These are phyloP conservation scores for Orbilia quercus DNA, from an alignment of 2,329 filamentous ascomycete genomes.

Conservation along the genomic window DNA sequence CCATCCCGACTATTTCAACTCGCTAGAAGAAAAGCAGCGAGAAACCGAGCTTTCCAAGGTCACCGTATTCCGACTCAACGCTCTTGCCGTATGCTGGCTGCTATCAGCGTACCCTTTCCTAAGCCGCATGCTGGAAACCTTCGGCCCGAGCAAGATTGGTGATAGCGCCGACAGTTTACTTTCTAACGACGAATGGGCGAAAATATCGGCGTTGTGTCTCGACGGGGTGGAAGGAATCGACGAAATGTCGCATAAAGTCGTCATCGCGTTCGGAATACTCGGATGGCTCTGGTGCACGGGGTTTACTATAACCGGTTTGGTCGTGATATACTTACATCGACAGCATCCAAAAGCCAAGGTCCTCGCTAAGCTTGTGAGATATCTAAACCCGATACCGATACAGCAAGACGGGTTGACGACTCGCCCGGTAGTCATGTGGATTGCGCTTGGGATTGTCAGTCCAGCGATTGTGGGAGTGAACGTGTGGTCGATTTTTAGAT, in stretches of 20 bases:
- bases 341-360: slow-evolving; percentile 6
- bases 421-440: not conserved
- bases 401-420: not conserved
- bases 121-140: slow-evolving; percentile 39
- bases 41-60: slow-evolving; percentile 2
- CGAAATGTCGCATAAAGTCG: not conserved
- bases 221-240: slow-evolving; percentile 12
- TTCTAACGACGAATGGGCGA: slow-evolving; percentile 18
- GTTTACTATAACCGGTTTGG: slow-evolving; percentile 6
- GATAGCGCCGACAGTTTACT: not conserved
- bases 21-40: not conserved
- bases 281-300: slow-evolving; percentile 35
- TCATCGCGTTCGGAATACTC: slow-evolving; percentile 16
- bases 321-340: slow-evolving; percentile 14
- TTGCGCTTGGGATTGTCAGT: slow-evolving; percentile 11
- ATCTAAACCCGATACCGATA: not conserved
- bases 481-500: slow-evolving; percentile 26
- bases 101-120: slow-evolving; percentile 34
- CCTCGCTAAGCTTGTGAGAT: not conserved
- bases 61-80: slow-evolving; percentile 9
- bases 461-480: slow-evolving; percentile 7
- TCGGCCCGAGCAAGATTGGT: slow-evolving; percentile 29
- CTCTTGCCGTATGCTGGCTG: slow-evolving; percentile 33
- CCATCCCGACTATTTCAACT: not conserved
- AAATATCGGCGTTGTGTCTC: slow-evolving; percentile 19